phyloP scores from a whole-genome alignment of 768 basidiomycete genomes.

The Galerina marginata region DNA sequence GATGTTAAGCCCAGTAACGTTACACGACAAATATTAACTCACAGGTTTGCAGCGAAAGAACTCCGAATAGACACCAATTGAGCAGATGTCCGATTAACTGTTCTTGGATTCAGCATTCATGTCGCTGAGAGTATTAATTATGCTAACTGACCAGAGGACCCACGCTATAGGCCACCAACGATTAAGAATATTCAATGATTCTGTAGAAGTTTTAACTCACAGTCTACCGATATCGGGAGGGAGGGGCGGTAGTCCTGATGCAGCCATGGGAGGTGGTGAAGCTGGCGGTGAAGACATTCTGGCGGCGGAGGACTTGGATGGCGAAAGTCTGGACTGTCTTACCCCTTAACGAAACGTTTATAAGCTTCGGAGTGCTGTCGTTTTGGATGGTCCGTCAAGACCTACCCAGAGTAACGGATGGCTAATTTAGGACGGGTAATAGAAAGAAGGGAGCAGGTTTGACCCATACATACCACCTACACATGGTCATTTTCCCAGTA shows the following conservation, averaged over 20 bases:
- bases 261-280: neutral
- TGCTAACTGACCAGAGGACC: slow-evolving; percentile 9
- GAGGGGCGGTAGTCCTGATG: slow-evolving; percentile 6
- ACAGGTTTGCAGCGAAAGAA: slow-evolving; percentile 19
- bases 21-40: neutral
- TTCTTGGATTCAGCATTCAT: neutral
- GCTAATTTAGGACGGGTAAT: no score
- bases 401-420: no score
- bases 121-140: neutral
- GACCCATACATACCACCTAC: no score
- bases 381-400: neutral
- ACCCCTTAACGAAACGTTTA: slow-evolving; percentile 3
- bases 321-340: neutral
- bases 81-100: slow-evolving; percentile 12
- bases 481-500: no score
- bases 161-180: neutral
- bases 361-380: slow-evolving; percentile 2
- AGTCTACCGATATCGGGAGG: slow-evolving; percentile 16
- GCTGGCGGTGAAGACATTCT: neutral
- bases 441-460: no score
- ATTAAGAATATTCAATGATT: neutral
- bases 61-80: slow-evolving; percentile 15
- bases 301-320: no score
- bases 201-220: neutral
- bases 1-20: neutral